phyloP scores from a whole-genome alignment of 2,329 filamentous ascomycete species.

The Aspergillus ustus region DNA sequence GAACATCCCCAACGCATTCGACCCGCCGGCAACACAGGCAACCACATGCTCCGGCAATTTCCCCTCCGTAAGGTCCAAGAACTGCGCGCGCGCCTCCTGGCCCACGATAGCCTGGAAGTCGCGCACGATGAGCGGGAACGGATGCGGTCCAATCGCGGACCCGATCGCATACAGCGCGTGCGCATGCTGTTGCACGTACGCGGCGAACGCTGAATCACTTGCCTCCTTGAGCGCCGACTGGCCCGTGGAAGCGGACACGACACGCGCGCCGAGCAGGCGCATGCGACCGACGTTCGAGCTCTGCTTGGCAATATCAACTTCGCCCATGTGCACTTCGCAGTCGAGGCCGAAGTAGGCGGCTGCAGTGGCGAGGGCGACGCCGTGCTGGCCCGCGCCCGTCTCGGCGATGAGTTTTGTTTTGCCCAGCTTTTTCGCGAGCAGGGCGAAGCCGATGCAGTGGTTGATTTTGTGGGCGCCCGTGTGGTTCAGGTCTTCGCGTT shows the following conservation, averaged over 20 bases:
- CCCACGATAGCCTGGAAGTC: background rate
- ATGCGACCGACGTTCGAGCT: background rate
- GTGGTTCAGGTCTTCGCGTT: conserved; percentile 88
- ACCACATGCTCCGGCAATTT: background rate
- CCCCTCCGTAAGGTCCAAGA: background rate
- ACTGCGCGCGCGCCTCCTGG: background rate
- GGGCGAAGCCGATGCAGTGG: conserved; percentile 83
- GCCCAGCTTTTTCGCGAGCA: conserved; percentile 52
- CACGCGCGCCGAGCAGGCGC: background rate
- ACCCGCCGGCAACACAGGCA: background rate
- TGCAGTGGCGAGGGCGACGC: background rate
- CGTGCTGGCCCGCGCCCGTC: background rate
- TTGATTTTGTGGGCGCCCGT: conserved; percentile 95
- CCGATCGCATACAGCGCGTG: background rate
- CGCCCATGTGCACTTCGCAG: background rate
- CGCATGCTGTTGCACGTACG: background rate
- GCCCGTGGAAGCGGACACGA: background rate
- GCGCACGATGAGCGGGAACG: background rate
- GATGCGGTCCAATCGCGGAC: background rate
- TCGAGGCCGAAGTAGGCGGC: background rate
- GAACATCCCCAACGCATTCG: background rate
- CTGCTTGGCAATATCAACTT: background rate
- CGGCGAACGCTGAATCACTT: background rate
- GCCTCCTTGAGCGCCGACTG: background rate
- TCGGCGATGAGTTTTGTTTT: background rate